A percentile compares a stretch with the other conserved stretches of the same genome.
phyloP scores from a whole-genome alignment of 352 stramenopile genomes.

The Aphanomyces cochlioides region DNA sequence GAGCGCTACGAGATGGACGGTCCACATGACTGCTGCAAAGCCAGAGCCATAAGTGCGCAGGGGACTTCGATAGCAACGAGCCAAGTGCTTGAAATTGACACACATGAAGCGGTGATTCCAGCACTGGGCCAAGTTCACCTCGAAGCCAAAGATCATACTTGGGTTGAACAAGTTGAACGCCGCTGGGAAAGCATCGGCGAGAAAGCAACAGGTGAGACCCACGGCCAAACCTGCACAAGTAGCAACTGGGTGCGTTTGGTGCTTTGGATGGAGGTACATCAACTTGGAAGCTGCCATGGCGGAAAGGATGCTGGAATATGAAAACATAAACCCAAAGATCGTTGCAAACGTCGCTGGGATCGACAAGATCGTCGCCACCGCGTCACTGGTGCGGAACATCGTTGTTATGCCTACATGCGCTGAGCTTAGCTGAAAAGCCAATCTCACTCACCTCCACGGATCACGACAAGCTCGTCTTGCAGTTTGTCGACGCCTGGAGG shows the following conservation, averaged over 20 bases:
- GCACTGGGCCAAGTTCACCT: slow-evolving; percentile 26
- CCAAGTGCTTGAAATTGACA: slow-evolving; percentile 1
- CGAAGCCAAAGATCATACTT: slow-evolving; percentile 29
- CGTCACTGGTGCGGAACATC: slow-evolving; percentile 33
- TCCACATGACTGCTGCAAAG: slow-evolving; percentile 29
- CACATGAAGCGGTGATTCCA: slow-evolving; percentile 25
- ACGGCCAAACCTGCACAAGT: slow-evolving; percentile 8
- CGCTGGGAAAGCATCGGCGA: slow-evolving; percentile 13
- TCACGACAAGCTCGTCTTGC: slow-evolving; percentile 31
- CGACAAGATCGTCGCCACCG: slow-evolving; percentile 39
- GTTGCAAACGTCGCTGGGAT: slow-evolving; percentile 51
- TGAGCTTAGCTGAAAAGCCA: neutral
- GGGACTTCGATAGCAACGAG: slow-evolving; percentile 20
- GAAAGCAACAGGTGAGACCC: slow-evolving; percentile 20
- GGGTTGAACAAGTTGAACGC: slow-evolving; percentile 28
- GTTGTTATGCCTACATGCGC: slow-evolving; percentile 32
- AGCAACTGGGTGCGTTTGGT: slow-evolving; percentile 14
- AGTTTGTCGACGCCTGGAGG: slow-evolving; percentile 36
- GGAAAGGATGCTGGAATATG: slow-evolving; percentile 49
- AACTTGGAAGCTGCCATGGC: slow-evolving; percentile 47
- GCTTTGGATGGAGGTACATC: slow-evolving; percentile 27
- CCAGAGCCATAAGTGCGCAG: slow-evolving; percentile 29
- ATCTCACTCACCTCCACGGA: neutral
- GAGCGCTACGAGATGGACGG: slow-evolving; percentile 26
- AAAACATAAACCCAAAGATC: slow-evolving; percentile 54